Base-by-base conservation (phyloP, 225 moss, liverwort and hornwort species). In the Polytrichum commune region DNA sequence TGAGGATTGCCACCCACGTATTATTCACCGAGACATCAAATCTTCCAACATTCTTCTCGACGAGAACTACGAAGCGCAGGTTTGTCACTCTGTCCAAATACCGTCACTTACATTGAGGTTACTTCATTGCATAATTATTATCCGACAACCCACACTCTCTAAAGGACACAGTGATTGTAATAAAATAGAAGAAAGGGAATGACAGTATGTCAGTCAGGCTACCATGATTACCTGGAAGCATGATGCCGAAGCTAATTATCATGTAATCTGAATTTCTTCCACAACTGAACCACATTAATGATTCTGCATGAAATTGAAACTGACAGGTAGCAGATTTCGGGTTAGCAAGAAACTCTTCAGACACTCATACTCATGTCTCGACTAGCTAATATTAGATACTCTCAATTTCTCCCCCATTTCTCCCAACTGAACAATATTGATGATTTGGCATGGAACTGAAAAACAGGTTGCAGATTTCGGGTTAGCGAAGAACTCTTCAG, bases 1-100 rank as follows among this genome's bases (percentile, higher is more conserved):
- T 67, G 88, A 88, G 35, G 88, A 88, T 63, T 88, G 88, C 62
- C 88, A 88, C 32, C 88, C 88, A 4, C 74, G 84, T 67, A 88
- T 88, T 61, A 88, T 88, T 23, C 88, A 88, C 30, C 72, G 88
- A 27, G 88, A 88, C 56, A 88, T 88, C 67, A 88, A 88, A 66
- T 79, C 84, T 7, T 77, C 82, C 35, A 88, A 88, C 70, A 88
- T 88, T 61, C 84, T 88, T 63, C 73, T 88, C 3, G 88, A 88
- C 60, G 80, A 84, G 5, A 85, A 84, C 62, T 84, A 71, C 61
- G 88, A 88, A 73, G 88, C 88, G 60, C 70, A 71, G 70, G 70
- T 71, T 60, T n/a, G 30, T 22, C 55, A 30, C 46, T 5, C 24
- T 6, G 8, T 61, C 18, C 8, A 61, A 7, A 61, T 61, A 61